phyloP scores from a whole-genome alignment of 2,329 filamentous ascomycete genomes.

The Botryotinia narcissicola region DNA sequence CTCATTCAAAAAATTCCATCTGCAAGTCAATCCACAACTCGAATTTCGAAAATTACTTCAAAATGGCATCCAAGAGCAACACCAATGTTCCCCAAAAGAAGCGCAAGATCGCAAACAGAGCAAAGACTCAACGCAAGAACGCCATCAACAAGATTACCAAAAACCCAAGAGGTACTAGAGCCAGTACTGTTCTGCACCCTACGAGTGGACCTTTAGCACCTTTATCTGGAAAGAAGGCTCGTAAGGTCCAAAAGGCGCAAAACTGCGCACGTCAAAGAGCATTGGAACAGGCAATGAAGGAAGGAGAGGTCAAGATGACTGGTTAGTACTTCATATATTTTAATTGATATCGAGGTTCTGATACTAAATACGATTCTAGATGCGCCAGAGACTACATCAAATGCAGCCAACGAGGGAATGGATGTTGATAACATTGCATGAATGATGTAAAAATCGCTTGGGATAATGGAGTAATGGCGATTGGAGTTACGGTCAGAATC shows the following conservation, averaged over 20 bases:
- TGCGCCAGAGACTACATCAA: conserved; percentile 16
- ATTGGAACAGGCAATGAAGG: conserved; percentile 37
- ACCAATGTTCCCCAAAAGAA: conserved; percentile 40
- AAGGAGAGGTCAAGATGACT: conserved; percentile 38
- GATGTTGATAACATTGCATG: conserved; percentile 17
- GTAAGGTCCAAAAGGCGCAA: conserved; percentile 37
- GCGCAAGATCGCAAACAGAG: conserved; percentile 34
- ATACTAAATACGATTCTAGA: conserved; percentile 8
- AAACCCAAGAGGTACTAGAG: conserved; percentile 36
- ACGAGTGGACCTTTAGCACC: conserved; percentile 38
- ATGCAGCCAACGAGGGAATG: conserved; percentile 8
- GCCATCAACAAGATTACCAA: conserved; percentile 35
- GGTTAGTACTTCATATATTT: conserved; percentile 26
- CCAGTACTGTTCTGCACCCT: conserved; percentile 35
- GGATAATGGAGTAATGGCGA: conserved; percentile 15
- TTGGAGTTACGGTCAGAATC: conserved; percentile 13
- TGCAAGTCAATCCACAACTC: background rate
- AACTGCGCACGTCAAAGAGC: conserved; percentile 37
- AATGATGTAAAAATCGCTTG: background rate
- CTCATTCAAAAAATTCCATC: conserved; percentile 9
- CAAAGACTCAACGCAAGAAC: conserved; percentile 37
- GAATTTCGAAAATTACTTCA: conserved; percentile 13
- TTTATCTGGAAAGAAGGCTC: conserved; percentile 38
- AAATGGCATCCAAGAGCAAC: conserved; percentile 39
- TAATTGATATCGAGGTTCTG: background rate